Conservation (phyloP, 1,284 basidiomycete genomes). For the Singerocomus rubriflavus region DNA sequence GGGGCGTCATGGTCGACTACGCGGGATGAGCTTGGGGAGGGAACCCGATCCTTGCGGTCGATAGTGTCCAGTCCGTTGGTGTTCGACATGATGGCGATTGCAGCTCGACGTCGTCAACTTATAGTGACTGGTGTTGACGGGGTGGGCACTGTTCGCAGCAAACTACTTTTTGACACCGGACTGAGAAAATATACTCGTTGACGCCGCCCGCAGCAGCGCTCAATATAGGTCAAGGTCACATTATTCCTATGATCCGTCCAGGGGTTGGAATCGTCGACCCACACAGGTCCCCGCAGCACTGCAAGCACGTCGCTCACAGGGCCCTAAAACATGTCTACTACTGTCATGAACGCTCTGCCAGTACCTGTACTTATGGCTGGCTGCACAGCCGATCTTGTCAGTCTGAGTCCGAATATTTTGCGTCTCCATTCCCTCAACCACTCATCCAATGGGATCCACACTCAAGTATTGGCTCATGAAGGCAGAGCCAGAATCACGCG, state of each 20-base stretch:
- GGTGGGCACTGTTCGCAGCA: neutral
- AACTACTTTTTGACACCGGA: neutral
- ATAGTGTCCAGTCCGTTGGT: conserved; percentile 30
- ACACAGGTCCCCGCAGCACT: no score
- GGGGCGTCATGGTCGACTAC: conserved; percentile 77
- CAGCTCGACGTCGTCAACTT: conserved; percentile 10
- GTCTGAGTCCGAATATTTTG: conserved; percentile 9
- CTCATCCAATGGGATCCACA: neutral
- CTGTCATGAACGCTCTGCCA: no score
- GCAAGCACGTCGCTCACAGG: no score
- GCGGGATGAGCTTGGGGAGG: conserved; percentile 43
- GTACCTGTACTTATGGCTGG: no score
- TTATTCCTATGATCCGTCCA: neutral
- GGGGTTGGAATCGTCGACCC: no score
- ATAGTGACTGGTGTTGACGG: conserved; percentile 10
- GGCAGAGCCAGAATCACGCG: conserved; percentile 84
- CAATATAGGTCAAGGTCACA: neutral
- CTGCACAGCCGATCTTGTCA: neutral
- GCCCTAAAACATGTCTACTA: no score
- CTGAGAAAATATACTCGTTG: conserved; percentile 10
- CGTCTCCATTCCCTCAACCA: neutral
- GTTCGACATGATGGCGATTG: conserved; percentile 23
- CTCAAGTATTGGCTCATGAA: conserved; percentile 79
- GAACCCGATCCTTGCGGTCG: conserved; percentile 50
- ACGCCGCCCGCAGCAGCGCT: conserved; percentile 9